Evolutionary conservation across 2,329 filamentous ascomycete species (phyloP).

Genomic region (Diaporthe helianthi): DNA sequence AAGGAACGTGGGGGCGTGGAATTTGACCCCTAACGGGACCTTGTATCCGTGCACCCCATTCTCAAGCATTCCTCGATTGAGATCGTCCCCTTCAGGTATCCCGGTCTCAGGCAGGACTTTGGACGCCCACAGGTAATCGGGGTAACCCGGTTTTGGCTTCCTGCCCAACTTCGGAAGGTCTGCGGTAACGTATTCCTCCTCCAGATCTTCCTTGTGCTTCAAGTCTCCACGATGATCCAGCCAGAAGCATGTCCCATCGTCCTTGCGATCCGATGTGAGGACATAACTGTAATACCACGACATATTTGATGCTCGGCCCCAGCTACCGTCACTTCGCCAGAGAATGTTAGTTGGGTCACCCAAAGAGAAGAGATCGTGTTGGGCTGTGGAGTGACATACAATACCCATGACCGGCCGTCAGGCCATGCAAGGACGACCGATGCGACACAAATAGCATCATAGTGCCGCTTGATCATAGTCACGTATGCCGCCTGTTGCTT

Average conservation of each 20-base stretch:
- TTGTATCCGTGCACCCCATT: background rate
- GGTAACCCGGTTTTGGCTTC: background rate
- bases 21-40: background rate
- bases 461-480: conserved; percentile 16
- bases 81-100: background rate
- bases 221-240: conserved; percentile 6
- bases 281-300: conserved; percentile 12
- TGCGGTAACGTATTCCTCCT: conserved; percentile 1
- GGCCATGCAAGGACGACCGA: background rate
- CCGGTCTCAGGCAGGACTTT: background rate
- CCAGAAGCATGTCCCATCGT: conserved; percentile 13
- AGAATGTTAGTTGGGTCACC: background rate
- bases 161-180: background rate
- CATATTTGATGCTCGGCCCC: conserved; percentile 4
- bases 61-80: background rate
- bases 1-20: background rate
- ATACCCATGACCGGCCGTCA: background rate
- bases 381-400: background rate
- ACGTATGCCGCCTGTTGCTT: background rate
- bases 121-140: background rate
- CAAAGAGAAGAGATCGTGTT: background rate
- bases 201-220: background rate
- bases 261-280: background rate
- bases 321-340: background rate
- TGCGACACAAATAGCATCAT: conserved; percentile 10